phyloP scores from a whole-genome alignment of 139 green algal species.

The Chlamydomonas asymmetrica region DNA sequence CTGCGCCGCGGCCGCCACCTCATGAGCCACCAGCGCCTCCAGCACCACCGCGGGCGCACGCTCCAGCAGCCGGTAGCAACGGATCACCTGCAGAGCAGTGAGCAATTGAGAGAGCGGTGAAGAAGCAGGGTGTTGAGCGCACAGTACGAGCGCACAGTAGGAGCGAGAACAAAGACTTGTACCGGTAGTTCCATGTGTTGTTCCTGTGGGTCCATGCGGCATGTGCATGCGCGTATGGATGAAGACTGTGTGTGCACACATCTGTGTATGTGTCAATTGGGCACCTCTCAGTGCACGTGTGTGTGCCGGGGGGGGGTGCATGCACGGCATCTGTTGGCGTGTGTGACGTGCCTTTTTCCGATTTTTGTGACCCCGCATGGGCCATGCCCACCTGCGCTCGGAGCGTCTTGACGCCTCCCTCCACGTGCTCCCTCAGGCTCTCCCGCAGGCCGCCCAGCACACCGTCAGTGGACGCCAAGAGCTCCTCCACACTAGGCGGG shows the following conservation, averaged over 20 bases:
- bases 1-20: slow-evolving; percentile 22
- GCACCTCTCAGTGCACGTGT: neutral
- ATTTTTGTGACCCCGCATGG: neutral
- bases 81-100: slow-evolving; percentile 46
- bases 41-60: slow-evolving; percentile 46
- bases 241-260: neutral
- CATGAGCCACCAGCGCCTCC: slow-evolving; percentile 27
- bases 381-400: slow-evolving; percentile 38
- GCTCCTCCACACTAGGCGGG: slow-evolving; percentile 26
- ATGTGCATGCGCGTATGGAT: too few species aligned
- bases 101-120: neutral
- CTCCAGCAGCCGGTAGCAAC: slow-evolving; percentile 44
- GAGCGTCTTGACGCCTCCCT: slow-evolving; percentile 36
- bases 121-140: neutral
- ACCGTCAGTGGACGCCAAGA: slow-evolving; percentile 34
- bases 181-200: neutral
- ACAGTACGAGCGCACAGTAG: neutral
- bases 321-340: neutral
- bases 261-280: neutral
- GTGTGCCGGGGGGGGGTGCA: neutral
- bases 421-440: slow-evolving; percentile 34
- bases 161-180: neutral
- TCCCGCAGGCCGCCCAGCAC: slow-evolving; percentile 43
- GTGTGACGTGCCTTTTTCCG: neutral
- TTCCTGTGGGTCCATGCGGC: too few species aligned